Evolutionary conservation across 768 basidiomycete species (phyloP), one percentile per base, ranked within the genome.

Genomic region (Panaeolus cyanescens): DNA sequence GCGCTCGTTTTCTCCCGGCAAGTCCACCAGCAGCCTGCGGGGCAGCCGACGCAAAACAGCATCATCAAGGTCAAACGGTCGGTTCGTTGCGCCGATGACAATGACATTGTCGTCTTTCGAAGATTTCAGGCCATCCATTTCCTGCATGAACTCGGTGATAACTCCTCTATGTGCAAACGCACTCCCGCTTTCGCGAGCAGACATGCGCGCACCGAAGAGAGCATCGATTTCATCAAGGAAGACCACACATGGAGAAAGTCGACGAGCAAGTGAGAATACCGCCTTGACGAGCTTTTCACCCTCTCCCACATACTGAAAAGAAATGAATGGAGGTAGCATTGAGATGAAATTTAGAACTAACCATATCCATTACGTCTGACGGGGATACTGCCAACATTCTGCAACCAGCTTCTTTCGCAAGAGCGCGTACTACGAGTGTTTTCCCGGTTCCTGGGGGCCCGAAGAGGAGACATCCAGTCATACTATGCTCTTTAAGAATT

Each of bases 281-380:
- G 92, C 92, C 59, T 87, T 87, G 33, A 97, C 95, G 17, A 94
- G 86, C 70, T 95, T 94, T 70, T 95, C 92, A 42, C 91, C 92
- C 77, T 95, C 92, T 19, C 92, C 92, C 36, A 93, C 91, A 72
- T 93, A 93, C 92, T 93, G 62, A 33, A 22, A 31, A 33, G 37
- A 42, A 58, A 55, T 55, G 32, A 61, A 50, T 28, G 54, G 50
- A 28, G 5, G 31, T 25, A 61, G 6, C 59, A 63, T 1, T 54
- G 4, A 60, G 30, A 37, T 25, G 40, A 32, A 40, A 33, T 37
- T 57, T 39, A 28, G 34, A 10, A 57, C 61, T 71, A 83, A 93
- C 93, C 93, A 96, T 96, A 71, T 97, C 95, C 88, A 96, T 94
- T 50, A 98, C 92, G 70, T 98, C 95, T 9, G 94, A 93, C 5